Evolutionary conservation across 495 filamentous ascomycete genomes (phyloP).

Genomic region (Letharia columbiana): DNA sequence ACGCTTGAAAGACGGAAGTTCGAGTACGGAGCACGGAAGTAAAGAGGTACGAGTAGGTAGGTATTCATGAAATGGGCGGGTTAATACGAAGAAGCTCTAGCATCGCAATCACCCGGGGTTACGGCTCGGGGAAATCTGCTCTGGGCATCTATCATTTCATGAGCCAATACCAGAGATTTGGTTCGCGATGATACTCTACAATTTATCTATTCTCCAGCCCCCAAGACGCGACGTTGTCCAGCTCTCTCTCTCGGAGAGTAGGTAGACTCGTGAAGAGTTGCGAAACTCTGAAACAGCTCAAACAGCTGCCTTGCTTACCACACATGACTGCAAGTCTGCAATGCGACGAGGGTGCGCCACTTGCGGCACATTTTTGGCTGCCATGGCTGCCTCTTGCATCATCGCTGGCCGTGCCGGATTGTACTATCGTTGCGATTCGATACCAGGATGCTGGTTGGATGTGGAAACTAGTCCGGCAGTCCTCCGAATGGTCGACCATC

Average conservation of each 20-base stretch:
- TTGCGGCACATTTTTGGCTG: slow-evolving; percentile 10
- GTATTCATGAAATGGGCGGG: too few relatives aligned
- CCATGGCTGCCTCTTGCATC: slow-evolving; percentile 17
- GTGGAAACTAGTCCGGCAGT: slow-evolving; percentile 2
- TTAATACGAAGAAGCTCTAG: not conserved
- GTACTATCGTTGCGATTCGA: not conserved
- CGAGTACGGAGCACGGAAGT: not conserved
- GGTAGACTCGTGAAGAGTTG: not conserved
- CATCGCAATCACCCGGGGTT: not conserved
- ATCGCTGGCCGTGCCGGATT: slow-evolving; percentile 12
- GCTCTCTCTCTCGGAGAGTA: too few relatives aligned
- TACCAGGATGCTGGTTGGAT: slow-evolving; percentile 7
- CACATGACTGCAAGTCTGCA: not conserved
- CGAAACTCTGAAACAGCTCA: not conserved
- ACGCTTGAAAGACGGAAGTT: not conserved
- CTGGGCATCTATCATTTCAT: not conserved
- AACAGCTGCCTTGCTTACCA: not conserved
- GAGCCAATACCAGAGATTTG: not conserved
- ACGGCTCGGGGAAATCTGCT: not conserved
- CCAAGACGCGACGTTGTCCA: not conserved
- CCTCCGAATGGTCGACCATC: not conserved
- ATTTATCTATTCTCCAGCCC: not conserved
- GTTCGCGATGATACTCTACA: not conserved
- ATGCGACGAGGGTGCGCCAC: slow-evolving; percentile 6
- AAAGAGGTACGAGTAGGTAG: too few relatives aligned